Evolutionary conservation across 2,329 filamentous ascomycete species (phyloP), one percentile per base, ranked within the genome.

Genomic region (Trichoderma simmonsii): DNA sequence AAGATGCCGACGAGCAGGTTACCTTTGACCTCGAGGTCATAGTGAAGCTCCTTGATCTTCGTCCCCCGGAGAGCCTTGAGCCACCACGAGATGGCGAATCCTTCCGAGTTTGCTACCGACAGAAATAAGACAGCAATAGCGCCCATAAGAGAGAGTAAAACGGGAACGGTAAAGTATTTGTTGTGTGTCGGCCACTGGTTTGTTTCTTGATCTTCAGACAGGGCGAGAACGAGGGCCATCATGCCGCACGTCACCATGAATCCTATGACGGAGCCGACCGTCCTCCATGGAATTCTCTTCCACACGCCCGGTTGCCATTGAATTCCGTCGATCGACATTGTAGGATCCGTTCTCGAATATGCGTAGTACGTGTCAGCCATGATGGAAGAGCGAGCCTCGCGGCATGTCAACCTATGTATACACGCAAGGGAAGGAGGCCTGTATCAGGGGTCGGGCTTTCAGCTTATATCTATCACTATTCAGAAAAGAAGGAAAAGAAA

Each of bases 31-130:
- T 63, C 60, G 36, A 71, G 59, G n/a, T 71, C 68, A 36, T 64
- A 71, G 15, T 71, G 68, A 21, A 71, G 68, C 12, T 71, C 60
- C 61, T 71, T 71, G 24, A 71, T 39, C 28, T 64, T 71, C 4
- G 43, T 57, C 4, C 68, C 68, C 21, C 39, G 56, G 6, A 71
- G 61, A 5, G 68, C 68, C 32, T 71, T 71, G 24, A 71, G 43
- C 68, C 68, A 71, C 68, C 68, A 71, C 11, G 60, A 63, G 30
- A 71, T 71, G 21, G 60, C 68, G 26, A 57, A 43, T 26, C 60
- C 68, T 24, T 65, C 68, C 15, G 60, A 21, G 34, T 64, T 57
- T 64, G 68, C 68, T 4, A 71, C 57, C 8, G 68, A 28, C 24
- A 71, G 32, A 26, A 63, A 71, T 6, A 64, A 24, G 6, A 64